Evolutionary conservation across 345 rosid genomes (phyloP).

Genomic region (Nasturtium officinale): DNA sequence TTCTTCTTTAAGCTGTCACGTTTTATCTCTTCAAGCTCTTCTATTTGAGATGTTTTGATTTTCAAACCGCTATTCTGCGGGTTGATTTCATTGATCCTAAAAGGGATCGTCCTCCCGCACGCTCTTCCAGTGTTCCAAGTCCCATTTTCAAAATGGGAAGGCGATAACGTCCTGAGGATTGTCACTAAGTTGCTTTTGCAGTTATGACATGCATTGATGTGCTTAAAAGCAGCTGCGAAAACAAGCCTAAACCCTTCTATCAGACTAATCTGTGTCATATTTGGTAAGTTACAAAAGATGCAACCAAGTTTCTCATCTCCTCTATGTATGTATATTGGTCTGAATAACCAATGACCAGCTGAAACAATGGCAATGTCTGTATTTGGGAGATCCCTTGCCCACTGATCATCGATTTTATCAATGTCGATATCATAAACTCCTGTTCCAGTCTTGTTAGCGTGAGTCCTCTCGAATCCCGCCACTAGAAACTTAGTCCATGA

Average conservation of each 20-base stretch:
- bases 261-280: constrained; percentile 44
- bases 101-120: constrained; percentile 56
- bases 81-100: constrained; percentile 29
- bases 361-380: constrained; percentile 64
- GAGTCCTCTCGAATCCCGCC: constrained; percentile 47
- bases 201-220: constrained; percentile 48
- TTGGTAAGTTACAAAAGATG: constrained; percentile 57
- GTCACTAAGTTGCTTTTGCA: constrained; percentile 47
- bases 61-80: constrained; percentile 41
- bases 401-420: constrained; percentile 49
- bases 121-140: constrained; percentile 69
- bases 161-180: constrained; percentile 68
- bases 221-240: constrained; percentile 48
- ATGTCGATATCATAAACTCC: constrained; percentile 51
- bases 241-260: constrained; percentile 51
- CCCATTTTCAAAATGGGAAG: constrained; percentile 76
- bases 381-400: constrained; percentile 47
- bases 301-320: constrained; percentile 51
- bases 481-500: constrained; percentile 65
- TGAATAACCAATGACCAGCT: constrained; percentile 69
- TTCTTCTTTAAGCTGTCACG: constrained; percentile 32
- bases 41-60: constrained; percentile 52
- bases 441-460: constrained; percentile 48
- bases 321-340: constrained; percentile 55
- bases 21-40: constrained; percentile 50